Percentiles rank a stretch among this genome's conserved stretches.
phyloP scores from a whole-genome alignment of 1,284 basidiomycete species.

The Moesziomyces parantarcticus region DNA sequence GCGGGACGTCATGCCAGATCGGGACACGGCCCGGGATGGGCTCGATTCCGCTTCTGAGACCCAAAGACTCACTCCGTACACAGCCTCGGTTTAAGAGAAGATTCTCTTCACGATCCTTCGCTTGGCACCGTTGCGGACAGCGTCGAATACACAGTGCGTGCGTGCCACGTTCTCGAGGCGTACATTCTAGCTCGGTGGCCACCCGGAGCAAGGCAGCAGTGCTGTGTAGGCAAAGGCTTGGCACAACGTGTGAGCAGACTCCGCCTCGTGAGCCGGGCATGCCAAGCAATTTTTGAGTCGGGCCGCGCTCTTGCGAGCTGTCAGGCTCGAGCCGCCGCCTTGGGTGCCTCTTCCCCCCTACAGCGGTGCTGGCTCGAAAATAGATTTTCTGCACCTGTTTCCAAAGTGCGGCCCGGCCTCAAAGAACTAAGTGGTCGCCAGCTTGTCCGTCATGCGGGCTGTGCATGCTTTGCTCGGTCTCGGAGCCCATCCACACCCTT shows the following conservation, averaged over 20 bases:
- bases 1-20: not conserved
- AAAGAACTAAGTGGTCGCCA: too few species aligned
- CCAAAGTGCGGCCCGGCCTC: too few species aligned
- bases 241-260: not conserved
- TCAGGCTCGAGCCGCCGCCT: not conserved
- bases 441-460: not conserved
- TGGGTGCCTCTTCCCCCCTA: too few species aligned
- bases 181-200: not conserved
- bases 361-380: not conserved
- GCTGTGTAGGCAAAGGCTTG: not conserved
- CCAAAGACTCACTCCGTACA: not conserved
- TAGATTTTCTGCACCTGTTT: not conserved
- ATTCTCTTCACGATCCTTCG: not conserved
- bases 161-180: not conserved
- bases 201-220: not conserved
- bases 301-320: not conserved
- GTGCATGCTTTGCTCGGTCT: not conserved
- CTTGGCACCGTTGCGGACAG: not conserved
- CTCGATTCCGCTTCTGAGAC: not conserved
- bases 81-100: not conserved
- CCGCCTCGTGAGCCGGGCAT: not conserved
- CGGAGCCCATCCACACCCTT: too few species aligned
- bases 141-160: not conserved
- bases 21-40: not conserved
- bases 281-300: not conserved